Base-by-base conservation (phyloP, 208 protist species). In the Leishmania tarentolae region DNA sequence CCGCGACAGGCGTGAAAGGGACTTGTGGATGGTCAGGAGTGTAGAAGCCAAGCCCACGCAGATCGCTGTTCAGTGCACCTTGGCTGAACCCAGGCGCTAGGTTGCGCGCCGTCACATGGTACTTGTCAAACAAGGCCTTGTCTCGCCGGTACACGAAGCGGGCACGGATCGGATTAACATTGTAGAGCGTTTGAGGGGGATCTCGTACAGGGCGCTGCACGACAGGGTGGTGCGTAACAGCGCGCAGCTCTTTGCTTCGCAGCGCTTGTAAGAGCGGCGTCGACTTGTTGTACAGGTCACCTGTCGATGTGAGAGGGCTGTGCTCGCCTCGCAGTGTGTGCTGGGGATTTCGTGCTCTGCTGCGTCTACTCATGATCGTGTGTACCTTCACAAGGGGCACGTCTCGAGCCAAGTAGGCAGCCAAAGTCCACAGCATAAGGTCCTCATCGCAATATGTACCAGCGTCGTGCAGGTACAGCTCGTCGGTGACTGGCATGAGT, bases 101-200 rank as follows among this genome's bases (percentile, higher is more conserved):
- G 68, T 98, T 84, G 40, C 94, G 91, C n/a, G 91, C 93, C 5
- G 88, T 90, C 3, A 88, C 86, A 82, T 96, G 94, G 78, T 94
- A 96, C 85, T 93, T 95, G 81, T 98, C 94, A 82, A 96, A 98
- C 28, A 98, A 69, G 35, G 94, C 91, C 85, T 92, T 93, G 83
- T 98, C 94, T 4, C 94, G 85, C 44, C 94, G 91, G 83, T 98
- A 98, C n/a, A 95, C 79, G 73, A 96, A 95, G 46, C 89, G 80
- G n/a, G 85, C 81, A 1, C 93, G 89, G 24, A 87, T 81, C 2
- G 93, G 92, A 69, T 92, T 98, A 37, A 92, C 87, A 57, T 89
- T 80, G 81, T 93, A 83, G 35, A 98, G 74, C 81, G 87, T 73
- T 71, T 87, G 46, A 28, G 81, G 85, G 17, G 88, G 86, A 70